These are phyloP conservation scores for Xylariaceae sp. DNA, from an alignment of 2,329 filamentous ascomycete species.

Conservation along the genomic window DNA sequence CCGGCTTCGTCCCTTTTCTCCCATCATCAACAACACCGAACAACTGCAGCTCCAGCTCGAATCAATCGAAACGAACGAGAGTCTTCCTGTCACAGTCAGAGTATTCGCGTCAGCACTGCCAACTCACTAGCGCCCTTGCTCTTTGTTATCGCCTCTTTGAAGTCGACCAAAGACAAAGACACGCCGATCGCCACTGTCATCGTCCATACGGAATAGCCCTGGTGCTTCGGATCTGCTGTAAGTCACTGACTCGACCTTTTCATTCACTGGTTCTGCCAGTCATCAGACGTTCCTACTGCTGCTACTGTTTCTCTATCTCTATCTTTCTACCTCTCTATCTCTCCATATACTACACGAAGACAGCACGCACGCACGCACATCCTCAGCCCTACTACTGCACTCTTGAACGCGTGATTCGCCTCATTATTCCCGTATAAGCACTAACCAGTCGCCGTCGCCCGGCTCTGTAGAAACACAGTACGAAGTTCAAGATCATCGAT, in stretches of 20 bases:
- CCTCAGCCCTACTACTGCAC: slow-evolving; percentile 1
- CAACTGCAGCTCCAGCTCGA: slow-evolving; percentile 28
- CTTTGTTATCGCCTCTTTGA: slow-evolving; percentile 30
- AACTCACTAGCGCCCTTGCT: slow-evolving; percentile 31
- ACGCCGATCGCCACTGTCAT: slow-evolving; percentile 24
- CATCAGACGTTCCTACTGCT: not conserved
- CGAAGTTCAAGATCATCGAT: slow-evolving; percentile 44
- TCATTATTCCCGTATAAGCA: slow-evolving; percentile 7
- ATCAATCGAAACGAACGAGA: slow-evolving; percentile 41
- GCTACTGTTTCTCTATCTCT: too few species aligned
- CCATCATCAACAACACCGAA: slow-evolving; percentile 45
- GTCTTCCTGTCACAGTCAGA: slow-evolving; percentile 55
- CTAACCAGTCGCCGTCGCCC: slow-evolving; percentile 31
- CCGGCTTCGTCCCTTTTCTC: slow-evolving; percentile 34
- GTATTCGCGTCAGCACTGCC: slow-evolving; percentile 53
- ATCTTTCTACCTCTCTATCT: too few species aligned
- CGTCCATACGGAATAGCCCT: slow-evolving; percentile 16
- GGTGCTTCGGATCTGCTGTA: slow-evolving; percentile 34
- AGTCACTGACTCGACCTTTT: slow-evolving; percentile 30
- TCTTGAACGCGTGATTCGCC: slow-evolving; percentile 1
- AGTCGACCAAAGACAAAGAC: slow-evolving; percentile 26
- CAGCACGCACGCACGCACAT: not conserved
- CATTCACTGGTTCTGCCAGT: not conserved
- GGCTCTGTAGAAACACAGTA: slow-evolving; percentile 37
- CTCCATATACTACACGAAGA: too few species aligned